A percentile compares a stretch with the other conserved stretches of the same genome.
phyloP scores from a whole-genome alignment of 129 eudicot genomes.

The Cynara cardunculus region DNA sequence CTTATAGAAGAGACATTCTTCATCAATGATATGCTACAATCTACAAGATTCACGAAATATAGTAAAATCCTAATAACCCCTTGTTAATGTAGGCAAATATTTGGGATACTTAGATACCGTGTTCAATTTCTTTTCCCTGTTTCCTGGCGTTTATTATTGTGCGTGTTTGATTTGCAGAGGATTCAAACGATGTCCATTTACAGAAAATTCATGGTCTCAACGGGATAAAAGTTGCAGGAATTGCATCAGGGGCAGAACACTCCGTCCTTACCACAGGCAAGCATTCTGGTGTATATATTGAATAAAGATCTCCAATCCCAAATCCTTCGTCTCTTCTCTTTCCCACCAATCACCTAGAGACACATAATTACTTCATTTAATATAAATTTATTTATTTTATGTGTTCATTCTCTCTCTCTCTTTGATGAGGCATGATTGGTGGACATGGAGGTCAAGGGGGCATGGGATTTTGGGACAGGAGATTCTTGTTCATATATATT shows the following conservation, averaged over 20 bases:
- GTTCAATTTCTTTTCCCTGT: background rate
- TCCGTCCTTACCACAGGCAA: slow-evolving; percentile 75
- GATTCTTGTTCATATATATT: background rate
- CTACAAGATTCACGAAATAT: background rate
- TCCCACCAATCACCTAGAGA: background rate
- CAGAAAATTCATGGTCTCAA: slow-evolving; percentile 33
- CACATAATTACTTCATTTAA: background rate
- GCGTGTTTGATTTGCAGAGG: slow-evolving; percentile 27
- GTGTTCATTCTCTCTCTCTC: background rate
- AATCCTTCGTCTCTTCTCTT: background rate
- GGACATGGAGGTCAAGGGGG: background rate
- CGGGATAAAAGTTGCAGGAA: slow-evolving; percentile 42
- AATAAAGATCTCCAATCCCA: background rate
- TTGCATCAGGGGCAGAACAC: slow-evolving; percentile 97
- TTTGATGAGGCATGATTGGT: background rate
- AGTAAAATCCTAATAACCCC: background rate
- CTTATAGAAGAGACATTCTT: background rate
- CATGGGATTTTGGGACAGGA: background rate
- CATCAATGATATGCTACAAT: background rate
- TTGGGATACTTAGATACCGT: background rate
- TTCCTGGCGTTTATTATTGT: background rate
- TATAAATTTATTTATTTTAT: background rate
- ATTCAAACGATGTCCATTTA: slow-evolving; percentile 22
- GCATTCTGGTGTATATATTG: slow-evolving; percentile 3
- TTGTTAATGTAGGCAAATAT: background rate